phyloP scores from a whole-genome alignment of 306 rosid species.

The Quercus rubra region DNA sequence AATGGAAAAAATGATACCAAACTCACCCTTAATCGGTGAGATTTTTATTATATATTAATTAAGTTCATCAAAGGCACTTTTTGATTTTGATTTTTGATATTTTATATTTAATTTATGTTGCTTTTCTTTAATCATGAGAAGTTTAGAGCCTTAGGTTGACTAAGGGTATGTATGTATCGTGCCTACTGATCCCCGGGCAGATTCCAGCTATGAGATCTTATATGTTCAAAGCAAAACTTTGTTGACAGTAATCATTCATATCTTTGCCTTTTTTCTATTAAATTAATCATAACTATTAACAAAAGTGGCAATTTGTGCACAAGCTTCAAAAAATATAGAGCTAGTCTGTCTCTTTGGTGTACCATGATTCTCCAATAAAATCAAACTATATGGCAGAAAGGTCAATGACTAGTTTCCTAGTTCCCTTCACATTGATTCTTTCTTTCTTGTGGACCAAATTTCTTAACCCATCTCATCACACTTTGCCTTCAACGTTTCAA shows the following conservation, averaged over 20 bases:
- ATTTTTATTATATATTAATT: neutral
- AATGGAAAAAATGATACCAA: too few relatives aligned
- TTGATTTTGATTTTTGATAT: neutral
- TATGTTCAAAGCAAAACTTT: constrained; percentile 23
- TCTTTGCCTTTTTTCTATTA: constrained; percentile 15
- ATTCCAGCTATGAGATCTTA: constrained; percentile 25
- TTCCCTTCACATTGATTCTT: too few relatives aligned
- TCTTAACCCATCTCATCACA: too few relatives aligned
- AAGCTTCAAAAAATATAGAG: neutral
- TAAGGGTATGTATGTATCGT: constrained; percentile 17
- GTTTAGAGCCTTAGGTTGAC: constrained; percentile 32
- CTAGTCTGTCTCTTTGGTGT: too few relatives aligned
- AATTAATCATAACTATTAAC: constrained; percentile 19
- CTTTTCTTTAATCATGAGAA: constrained; percentile 24
- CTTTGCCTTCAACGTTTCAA: too few relatives aligned
- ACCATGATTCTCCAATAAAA: too few relatives aligned
- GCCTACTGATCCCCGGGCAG: constrained; percentile 37
- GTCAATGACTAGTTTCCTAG: too few relatives aligned
- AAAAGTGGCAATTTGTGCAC: constrained; percentile 36
- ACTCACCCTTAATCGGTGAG: neutral
- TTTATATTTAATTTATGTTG: neutral
- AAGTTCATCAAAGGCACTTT: constrained; percentile 15
- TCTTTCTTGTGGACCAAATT: too few relatives aligned
- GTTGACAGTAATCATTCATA: constrained; percentile 36
- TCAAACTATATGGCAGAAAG: too few relatives aligned